Evolutionary conservation across 805 yeast genomes (phyloP).

Genomic region (Scheffersomyces amazonensis): DNA sequence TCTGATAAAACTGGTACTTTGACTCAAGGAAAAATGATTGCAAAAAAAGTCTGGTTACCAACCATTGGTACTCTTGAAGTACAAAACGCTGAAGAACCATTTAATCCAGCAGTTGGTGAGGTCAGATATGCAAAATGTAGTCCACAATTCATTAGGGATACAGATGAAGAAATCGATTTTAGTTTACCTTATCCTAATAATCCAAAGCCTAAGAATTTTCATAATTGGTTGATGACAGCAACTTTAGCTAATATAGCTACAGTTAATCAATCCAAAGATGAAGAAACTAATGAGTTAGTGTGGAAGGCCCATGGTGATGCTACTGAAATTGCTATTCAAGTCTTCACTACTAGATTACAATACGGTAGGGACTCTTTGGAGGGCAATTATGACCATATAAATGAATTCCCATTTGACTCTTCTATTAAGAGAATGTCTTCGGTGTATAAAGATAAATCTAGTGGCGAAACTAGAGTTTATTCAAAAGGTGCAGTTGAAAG

Average conservation of each 20-base stretch:
- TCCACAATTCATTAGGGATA: slow-evolving; percentile 24
- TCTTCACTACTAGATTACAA: slow-evolving; percentile 60
- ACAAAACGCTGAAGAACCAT: slow-evolving; percentile 31
- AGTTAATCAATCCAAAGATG: slow-evolving; percentile 27
- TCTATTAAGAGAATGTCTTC: slow-evolving; percentile 72
- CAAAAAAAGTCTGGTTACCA: slow-evolving; percentile 35
- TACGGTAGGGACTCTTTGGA: slow-evolving; percentile 45
- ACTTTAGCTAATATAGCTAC: slow-evolving; percentile 41
- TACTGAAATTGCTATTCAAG: slow-evolving; percentile 85
- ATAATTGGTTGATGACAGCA: slow-evolving; percentile 29
- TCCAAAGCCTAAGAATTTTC: slow-evolving; percentile 16
- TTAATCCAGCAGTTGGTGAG: slow-evolving; percentile 41
- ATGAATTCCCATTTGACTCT: slow-evolving; percentile 75
- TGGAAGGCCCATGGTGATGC: slow-evolving; percentile 69
- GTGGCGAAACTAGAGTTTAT: slow-evolving; percentile 28
- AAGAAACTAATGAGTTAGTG: slow-evolving; percentile 23
- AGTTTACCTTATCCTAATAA: slow-evolving; percentile 20
- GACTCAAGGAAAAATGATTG: slow-evolving; percentile 38
- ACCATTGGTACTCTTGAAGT: slow-evolving; percentile 30
- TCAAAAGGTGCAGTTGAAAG: slow-evolving; percentile 81
- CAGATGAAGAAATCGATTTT: slow-evolving; percentile 39
- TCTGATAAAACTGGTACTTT: slow-evolving; percentile 41
- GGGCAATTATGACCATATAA: slow-evolving; percentile 40
- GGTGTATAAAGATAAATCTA: slow-evolving; percentile 35
- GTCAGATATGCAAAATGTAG: slow-evolving; percentile 24